These are phyloP conservation scores for Pulveroboletus ravenelii DNA, from an alignment of 768 basidiomycete genomes.

Conservation along the genomic window DNA sequence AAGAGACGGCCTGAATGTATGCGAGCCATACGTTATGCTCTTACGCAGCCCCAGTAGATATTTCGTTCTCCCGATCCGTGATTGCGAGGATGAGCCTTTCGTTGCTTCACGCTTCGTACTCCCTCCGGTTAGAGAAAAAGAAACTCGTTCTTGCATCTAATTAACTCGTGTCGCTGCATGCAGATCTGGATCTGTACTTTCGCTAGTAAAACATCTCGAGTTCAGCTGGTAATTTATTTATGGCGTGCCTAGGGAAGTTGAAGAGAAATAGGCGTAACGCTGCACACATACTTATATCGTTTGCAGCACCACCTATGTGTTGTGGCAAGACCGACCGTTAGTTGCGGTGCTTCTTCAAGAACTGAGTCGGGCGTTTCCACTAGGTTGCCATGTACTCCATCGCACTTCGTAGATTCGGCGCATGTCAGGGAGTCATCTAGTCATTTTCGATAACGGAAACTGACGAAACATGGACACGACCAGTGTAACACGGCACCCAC, in stretches of 20 bases:
- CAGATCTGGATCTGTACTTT: neutral
- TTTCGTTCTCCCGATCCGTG: neutral
- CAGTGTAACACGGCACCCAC: neutral
- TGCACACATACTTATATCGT: neutral
- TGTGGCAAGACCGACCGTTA: neutral
- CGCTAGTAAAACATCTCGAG: neutral
- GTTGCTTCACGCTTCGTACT: neutral
- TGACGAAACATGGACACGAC: neutral
- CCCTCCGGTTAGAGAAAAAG: neutral
- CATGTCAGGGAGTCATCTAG: neutral
- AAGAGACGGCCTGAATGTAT: neutral
- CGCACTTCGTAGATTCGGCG: neutral
- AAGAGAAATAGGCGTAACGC: no score
- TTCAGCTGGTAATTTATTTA: neutral
- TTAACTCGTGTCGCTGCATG: neutral
- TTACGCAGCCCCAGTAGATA: neutral
- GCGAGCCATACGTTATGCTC: neutral
- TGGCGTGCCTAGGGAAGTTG: no score
- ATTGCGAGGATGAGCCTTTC: neutral
- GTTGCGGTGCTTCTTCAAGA: neutral
- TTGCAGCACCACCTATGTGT: neutral
- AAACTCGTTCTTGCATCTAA: no score
- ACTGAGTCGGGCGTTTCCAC: neutral
- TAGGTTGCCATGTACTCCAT: no score
- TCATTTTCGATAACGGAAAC: neutral